Evolutionary conservation across 2,329 filamentous ascomycete genomes (phyloP), one percentile per base, ranked within the genome.

Genomic region (Fusarium succisae): DNA sequence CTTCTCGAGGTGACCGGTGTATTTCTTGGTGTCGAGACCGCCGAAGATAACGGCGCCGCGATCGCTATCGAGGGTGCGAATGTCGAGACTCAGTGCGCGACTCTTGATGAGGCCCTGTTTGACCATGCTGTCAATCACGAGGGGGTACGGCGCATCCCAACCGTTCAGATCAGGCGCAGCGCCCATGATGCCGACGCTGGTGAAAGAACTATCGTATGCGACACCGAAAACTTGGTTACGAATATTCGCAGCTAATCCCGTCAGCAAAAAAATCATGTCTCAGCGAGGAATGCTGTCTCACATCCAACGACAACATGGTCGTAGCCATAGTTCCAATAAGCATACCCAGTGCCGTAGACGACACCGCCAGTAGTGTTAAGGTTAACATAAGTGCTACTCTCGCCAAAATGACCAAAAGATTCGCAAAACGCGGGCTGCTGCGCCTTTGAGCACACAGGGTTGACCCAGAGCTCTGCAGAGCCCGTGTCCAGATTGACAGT

Each of bases 21-120:
- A 91, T 77, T 90, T 91, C 61, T 82, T 85, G 8, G 83, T 87
- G 73, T 91, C 87, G 55, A 91, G 84, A 24, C 89, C 89, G 26
- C 89, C 89, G 55, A 90, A 91, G 28, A 91, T 78, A 28, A 81
- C 80, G 17, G 80, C 80, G 47, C 79, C 81, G 54, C 79, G 78
- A 12, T 73, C 70, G 66, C 78, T 82, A 28, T 77, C 75, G 26
- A 82, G 67, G 15, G 76, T 77, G 45, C 81, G 80, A 37, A 83
- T 79, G 45, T 82, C 80, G 14, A 83, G 80, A 60, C 78, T 79
- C 70, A 84, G 80, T 18, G 79, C 82, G 6, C 82, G 78, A 51
- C 82, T 84, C 50, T 83, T 79, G 74, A 80, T 84, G 57, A 81
- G 77, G 22, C 80, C 79, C 43, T 84, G 82, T 9, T 53, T 56